Percentiles rank a stretch among this genome's conserved stretches.
Evolutionary conservation across 2,329 filamentous ascomycete genomes (phyloP).

Genomic region (Fusarium veterinarium): DNA sequence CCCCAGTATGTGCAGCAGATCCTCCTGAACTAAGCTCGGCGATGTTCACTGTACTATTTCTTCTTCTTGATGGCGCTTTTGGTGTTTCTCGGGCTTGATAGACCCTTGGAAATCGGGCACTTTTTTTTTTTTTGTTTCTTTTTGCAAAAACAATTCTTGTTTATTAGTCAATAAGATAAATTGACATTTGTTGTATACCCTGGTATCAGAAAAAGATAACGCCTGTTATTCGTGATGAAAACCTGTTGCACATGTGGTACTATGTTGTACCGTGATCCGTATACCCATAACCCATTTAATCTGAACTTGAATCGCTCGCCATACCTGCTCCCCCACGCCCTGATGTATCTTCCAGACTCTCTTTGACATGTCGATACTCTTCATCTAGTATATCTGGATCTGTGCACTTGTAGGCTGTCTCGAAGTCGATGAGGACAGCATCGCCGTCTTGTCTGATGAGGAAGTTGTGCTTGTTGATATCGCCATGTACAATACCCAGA

Average conservation of each 20-base stretch:
- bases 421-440: conserved; percentile 49
- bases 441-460: conserved; percentile 43
- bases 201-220: conserved; percentile 19
- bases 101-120: conserved; percentile 12
- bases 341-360: conserved; percentile 41
- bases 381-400: conserved; percentile 37
- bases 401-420: conserved; percentile 45
- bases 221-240: conserved; percentile 14
- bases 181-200: conserved; percentile 20
- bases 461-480: conserved; percentile 52
- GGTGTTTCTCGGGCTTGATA: conserved; percentile 31
- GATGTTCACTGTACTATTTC: background rate
- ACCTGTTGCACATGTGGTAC: background rate
- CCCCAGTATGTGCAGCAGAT: conserved; percentile 52
- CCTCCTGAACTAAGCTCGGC: conserved; percentile 17
- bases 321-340: conserved; percentile 42
- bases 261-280: conserved; percentile 12
- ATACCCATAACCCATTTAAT: conserved; percentile 15
- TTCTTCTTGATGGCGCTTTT: conserved; percentile 24
- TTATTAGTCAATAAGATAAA: conserved; percentile 11
- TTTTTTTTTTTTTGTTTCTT: background rate
- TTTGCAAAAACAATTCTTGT: background rate
- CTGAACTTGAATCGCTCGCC: conserved; percentile 44
- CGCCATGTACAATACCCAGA: conserved; percentile 49
- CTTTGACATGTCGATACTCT: conserved; percentile 39